These are phyloP conservation scores for Phytomonas serpens DNA, from an alignment of 208 protist genomes.

Conservation along the genomic window DNA sequence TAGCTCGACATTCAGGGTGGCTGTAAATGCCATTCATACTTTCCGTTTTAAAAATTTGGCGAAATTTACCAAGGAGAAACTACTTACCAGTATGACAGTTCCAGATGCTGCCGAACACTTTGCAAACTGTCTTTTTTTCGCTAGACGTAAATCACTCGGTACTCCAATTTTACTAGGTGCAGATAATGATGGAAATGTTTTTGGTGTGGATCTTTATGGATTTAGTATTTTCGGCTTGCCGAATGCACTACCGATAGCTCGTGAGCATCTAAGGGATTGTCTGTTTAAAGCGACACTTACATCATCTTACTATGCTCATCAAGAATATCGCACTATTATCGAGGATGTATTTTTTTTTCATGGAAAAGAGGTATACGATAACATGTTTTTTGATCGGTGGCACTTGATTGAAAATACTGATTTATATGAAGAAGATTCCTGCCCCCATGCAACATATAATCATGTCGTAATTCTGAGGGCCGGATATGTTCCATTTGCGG, in stretches of 20 bases:
- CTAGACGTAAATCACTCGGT: constrained; percentile 34
- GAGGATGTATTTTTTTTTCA: constrained; percentile 70
- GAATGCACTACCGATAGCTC: constrained; percentile 35
- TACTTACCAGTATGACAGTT: constrained; percentile 54
- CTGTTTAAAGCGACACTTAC: constrained; percentile 60
- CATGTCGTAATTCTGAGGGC: constrained; percentile 55
- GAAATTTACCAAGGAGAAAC: constrained; percentile 21
- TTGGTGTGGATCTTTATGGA: constrained; percentile 41
- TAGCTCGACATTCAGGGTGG: constrained; percentile 16
- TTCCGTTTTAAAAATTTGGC: constrained; percentile 18
- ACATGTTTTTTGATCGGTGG: constrained; percentile 57
- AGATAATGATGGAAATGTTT: constrained; percentile 42
- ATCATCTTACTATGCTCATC: constrained; percentile 35
- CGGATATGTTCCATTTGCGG: constrained; percentile 27
- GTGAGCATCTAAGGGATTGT: constrained; percentile 22
- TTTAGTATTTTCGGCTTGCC: constrained; percentile 57
- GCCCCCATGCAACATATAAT: constrained; percentile 43
- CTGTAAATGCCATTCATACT: constrained; percentile 21
- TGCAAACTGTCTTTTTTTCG: constrained; percentile 36
- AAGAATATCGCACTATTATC: constrained; percentile 65
- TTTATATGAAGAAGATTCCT: constrained; percentile 56
- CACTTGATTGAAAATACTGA: constrained; percentile 36
- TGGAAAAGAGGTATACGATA: constrained; percentile 34
- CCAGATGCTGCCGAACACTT: constrained; percentile 51
- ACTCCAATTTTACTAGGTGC: constrained; percentile 41